A percentile compares a stretch with the other conserved stretches of the same genome.
These are phyloP conservation scores for Colletotrichum euphorbiae DNA, from an alignment of 2,329 filamentous ascomycete genomes.

Conservation along the genomic window DNA sequence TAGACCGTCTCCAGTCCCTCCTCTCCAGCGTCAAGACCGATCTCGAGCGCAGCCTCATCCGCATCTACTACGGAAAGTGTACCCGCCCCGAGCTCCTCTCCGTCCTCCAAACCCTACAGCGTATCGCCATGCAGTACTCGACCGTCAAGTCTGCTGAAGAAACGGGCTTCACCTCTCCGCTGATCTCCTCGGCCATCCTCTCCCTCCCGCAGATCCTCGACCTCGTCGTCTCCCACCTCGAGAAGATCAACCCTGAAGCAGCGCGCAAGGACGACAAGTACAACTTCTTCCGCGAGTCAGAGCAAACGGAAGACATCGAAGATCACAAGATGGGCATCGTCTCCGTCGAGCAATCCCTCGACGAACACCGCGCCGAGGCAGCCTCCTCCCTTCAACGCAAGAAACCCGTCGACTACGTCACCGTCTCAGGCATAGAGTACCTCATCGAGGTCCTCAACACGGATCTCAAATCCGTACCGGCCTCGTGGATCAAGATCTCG, in stretches of 20 bases:
- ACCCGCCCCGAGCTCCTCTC: conserved; percentile 87
- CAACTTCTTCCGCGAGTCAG: conserved; percentile 86
- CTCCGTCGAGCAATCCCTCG: conserved; percentile 89
- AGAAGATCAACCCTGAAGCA: conserved; percentile 86
- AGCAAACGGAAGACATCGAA: conserved; percentile 89
- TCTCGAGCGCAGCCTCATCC: conserved; percentile 90
- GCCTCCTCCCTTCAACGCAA: conserved; percentile 79
- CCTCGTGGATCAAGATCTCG: conserved; percentile 94
- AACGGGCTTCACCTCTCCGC: conserved; percentile 76
- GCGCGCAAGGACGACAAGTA: conserved; percentile 93
- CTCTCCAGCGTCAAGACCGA: conserved; percentile 80
- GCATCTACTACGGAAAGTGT: conserved; percentile 98
- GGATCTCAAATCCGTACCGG: conserved; percentile 87
- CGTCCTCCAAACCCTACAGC: conserved; percentile 86
- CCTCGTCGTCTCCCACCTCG: conserved; percentile 79
- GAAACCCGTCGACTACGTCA: conserved; percentile 78
- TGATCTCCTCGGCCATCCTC: conserved; percentile 78
- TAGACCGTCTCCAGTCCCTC: conserved; percentile 80
- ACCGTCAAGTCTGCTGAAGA: conserved; percentile 73
- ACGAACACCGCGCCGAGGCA: conserved; percentile 78
- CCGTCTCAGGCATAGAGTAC: conserved; percentile 91
- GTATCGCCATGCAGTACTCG: conserved; percentile 81
- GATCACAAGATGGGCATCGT: conserved; percentile 92
- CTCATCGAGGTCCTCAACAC: conserved; percentile 90
- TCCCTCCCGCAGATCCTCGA: conserved; percentile 81